Base-by-base conservation (phyloP, 192 early-diverging fungal species). In the Backusella westeae region DNA sequence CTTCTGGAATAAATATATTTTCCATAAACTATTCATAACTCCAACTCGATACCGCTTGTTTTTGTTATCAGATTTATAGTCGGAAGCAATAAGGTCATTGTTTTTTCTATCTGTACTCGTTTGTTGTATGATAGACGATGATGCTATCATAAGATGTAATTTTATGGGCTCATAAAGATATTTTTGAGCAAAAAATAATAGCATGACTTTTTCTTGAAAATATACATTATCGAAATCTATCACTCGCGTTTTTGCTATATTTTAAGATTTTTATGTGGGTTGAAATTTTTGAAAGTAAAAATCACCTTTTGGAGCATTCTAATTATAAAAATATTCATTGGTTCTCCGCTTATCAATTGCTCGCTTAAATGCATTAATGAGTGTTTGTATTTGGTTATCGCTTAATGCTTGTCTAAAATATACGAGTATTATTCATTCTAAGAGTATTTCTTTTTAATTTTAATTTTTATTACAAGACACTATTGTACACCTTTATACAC, bases 21-120 rank as follows among this genome's bases (percentile, higher is more conserved):
- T 71, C 77, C 73, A 81, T 77, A 44, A 81, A 81, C 34, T 77
- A 52, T 52, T 81, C 80, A 75, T 78, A 81, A 26, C 74, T 79
- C 78, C 86, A 88, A 52, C 87, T 90, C 4, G 71, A 77, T 14
- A 85, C 81, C 73, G 15, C 15, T 15, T 44, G 4, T 6, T 44
- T 44, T 44, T 44, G 14, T 15, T 39, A 39, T 44, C 42, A 44
- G 42, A 17, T 44, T 44, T 17, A 44, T 15, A 44, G 14, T 44
- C 14, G 42, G 17, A 17, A 44, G 15, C 15, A 44, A 44, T 15
- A 44, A 17, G 3, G 12, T 1, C 15, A 42, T 17, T 17, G 4
- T 44, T 44, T 44, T 44, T 44, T 32, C 32, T 32, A 3, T 2
- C 42, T 44, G 3, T 14, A 44, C 4, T 44, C 15, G 42, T 44